Evolutionary conservation across 805 yeast species (phyloP), one percentile per base, ranked within the genome.

Genomic region (Metschnikowia chrysomelidarum): DNA sequence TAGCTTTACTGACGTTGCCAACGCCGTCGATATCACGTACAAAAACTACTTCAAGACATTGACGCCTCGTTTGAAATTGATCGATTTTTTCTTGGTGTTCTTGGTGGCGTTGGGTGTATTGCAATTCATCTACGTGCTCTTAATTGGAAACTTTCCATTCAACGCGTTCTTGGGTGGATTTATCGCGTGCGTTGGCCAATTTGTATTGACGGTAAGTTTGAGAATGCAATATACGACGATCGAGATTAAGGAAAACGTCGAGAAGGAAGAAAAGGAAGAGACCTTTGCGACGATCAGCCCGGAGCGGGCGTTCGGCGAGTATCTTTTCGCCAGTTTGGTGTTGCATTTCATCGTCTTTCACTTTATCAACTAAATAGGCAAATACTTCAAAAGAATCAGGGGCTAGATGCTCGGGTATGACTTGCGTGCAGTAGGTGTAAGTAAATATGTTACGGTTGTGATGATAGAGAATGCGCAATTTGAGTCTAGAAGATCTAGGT

Each of bases 91-190:
- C 54, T 71, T 91, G 53, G 75, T 59, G 17, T 88, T 85, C 47
- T 62, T 91, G 40, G 89, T 91, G 12, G 60, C 68, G 0, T 67
- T 87, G 41, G 98, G 95, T 1, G 63, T 75, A 1, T 60, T 85
- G 19, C 98, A 93, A 62, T 87, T 88, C 55, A 64, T 70, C 4
- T 91, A 88, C 60, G 84, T 85, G 47, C 49, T 81, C 26, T 42
- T 87, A 10, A 77, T 88, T 29, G 95, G 97, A 23, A 87, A 78
- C 51, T 93, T 83, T 75, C 99, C 99, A 12, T 93, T 93, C 75
- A 93, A 93, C 63, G 98, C 96, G 16, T 93, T 93, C 57, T 71
- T 93, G 41, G 91, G 95, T 14, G 98, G 98, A 1, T 93, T 93
- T 57, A 76, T 83, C 36, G 69, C 87, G 15, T 86, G 97, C 28